These are phyloP conservation scores for Penicillium dipodomyicola DNA, from an alignment of 495 filamentous ascomycete genomes.

Conservation along the genomic window DNA sequence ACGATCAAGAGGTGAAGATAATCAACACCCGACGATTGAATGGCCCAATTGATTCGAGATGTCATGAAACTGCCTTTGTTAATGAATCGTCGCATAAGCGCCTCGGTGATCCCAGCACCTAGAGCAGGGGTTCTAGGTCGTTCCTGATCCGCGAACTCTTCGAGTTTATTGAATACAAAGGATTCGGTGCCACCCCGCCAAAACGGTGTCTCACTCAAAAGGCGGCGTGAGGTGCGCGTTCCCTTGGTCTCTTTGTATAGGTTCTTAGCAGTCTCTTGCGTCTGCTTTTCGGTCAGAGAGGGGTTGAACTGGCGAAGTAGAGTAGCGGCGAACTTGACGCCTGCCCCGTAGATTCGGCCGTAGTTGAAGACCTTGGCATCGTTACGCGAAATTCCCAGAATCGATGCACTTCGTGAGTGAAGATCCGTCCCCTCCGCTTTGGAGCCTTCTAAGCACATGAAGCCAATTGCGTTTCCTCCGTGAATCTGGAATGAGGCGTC, in stretches of 20 bases:
- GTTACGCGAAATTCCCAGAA: conserved; percentile 88
- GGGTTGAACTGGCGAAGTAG: conserved; percentile 93
- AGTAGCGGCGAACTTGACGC: conserved; percentile 86
- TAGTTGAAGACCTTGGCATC: conserved; percentile 99
- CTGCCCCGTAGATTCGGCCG: conserved; percentile 95
- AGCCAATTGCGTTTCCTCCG: conserved; percentile 93
- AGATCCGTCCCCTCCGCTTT: conserved; percentile 92
- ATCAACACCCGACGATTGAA: conserved; percentile 95
- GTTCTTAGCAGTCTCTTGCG: conserved; percentile 68
- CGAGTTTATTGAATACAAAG: conserved; percentile 96
- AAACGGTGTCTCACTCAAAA: conserved; percentile 70
- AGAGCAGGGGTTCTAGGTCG: conserved; percentile 86
- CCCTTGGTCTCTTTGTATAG: conserved; percentile 92
- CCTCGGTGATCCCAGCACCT: conserved; percentile 96
- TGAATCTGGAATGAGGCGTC: conserved; percentile 93
- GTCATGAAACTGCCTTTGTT: conserved; percentile 92
- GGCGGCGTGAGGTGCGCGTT: conserved; percentile 66
- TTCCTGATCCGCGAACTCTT: conserved; percentile 96
- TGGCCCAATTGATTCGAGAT: conserved; percentile 97
- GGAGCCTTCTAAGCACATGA: conserved; percentile 97
- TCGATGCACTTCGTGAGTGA: conserved; percentile 89
- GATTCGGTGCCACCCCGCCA: conserved; percentile 97
- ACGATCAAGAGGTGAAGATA: conserved; percentile 95
- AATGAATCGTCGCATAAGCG: conserved; percentile 81
- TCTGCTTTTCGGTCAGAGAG: conserved; percentile 69